A percentile compares a stretch with the other conserved stretches of the same genome.
These are phyloP conservation scores for Scalesia atractyloides DNA, from an alignment of 129 eudicot species.

Conservation along the genomic window DNA sequence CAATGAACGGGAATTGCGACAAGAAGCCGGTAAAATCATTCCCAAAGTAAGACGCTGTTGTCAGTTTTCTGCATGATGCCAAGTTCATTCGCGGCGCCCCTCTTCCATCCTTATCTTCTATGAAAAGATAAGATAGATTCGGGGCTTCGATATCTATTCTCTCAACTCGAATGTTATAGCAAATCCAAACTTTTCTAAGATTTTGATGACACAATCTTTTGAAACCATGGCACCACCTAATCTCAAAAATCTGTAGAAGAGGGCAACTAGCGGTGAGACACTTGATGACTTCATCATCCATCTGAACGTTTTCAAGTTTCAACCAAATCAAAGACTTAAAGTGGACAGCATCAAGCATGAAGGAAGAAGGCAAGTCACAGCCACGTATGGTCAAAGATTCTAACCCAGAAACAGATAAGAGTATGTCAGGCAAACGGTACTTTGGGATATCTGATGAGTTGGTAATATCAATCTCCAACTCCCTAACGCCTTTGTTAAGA, in stretches of 20 bases:
- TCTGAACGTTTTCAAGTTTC: not conserved
- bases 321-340: not conserved
- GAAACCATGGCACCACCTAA: too few relatives aligned
- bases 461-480: not conserved
- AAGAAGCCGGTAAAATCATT: not conserved
- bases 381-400: not conserved
- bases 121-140: not conserved
- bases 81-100: not conserved
- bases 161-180: not conserved
- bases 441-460: not conserved
- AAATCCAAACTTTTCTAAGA: not conserved
- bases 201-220: too few relatives aligned
- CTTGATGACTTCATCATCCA: slow-evolving; percentile 8
- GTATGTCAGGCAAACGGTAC: not conserved
- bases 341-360: not conserved
- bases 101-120: not conserved
- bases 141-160: not conserved
- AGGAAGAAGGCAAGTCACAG: slow-evolving; percentile 12
- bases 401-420: not conserved
- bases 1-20: not conserved
- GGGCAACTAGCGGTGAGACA: not conserved
- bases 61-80: not conserved
- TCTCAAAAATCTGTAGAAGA: too few relatives aligned
- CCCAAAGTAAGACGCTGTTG: not conserved
- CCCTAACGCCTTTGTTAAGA: not conserved